Conservation (phyloP, 208 protist genomes). For the Trypanosoma vivax region DNA sequence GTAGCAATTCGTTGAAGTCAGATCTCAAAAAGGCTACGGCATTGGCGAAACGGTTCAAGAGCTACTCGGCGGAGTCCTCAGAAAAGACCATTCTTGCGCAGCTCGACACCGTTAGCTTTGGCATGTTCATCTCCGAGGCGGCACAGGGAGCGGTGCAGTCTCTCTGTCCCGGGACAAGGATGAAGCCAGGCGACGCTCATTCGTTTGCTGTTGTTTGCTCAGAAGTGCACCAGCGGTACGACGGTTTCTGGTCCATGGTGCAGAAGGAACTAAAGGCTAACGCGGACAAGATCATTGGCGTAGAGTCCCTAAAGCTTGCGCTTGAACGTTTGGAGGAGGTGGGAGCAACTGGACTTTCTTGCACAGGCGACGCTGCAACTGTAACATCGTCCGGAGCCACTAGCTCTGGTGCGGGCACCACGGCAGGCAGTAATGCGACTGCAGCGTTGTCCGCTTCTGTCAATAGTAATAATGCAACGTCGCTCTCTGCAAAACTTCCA, state of each 20-base stretch:
- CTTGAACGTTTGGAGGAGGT: constrained; percentile 9
- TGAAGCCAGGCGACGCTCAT: constrained; percentile 11
- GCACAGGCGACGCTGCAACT: background rate
- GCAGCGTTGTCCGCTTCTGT: background rate
- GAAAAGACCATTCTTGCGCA: constrained; percentile 14
- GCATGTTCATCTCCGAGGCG: constrained; percentile 24
- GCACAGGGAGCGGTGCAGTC: constrained; percentile 20
- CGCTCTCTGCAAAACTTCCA: background rate
- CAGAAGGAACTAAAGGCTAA: constrained; percentile 9
- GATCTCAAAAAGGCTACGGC: constrained; percentile 25
- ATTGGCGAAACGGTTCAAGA: constrained; percentile 20
- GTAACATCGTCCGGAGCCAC: background rate
- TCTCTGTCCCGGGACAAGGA: constrained; percentile 16
- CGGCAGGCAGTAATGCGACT: background rate
- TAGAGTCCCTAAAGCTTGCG: constrained; percentile 2
- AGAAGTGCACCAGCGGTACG: constrained; percentile 25
- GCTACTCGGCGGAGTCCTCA: constrained; percentile 17
- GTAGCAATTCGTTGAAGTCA: constrained; percentile 10
- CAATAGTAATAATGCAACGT: background rate
- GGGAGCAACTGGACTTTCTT: background rate
- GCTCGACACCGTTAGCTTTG: constrained; percentile 16
- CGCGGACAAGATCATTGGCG: background rate
- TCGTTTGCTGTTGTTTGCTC: constrained; percentile 18
- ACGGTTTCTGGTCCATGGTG: constrained; percentile 18
- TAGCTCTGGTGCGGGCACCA: too few relatives aligned